These are phyloP conservation scores for Durio zibethinus DNA, from an alignment of 345 rosid genomes.

Conservation along the genomic window DNA sequence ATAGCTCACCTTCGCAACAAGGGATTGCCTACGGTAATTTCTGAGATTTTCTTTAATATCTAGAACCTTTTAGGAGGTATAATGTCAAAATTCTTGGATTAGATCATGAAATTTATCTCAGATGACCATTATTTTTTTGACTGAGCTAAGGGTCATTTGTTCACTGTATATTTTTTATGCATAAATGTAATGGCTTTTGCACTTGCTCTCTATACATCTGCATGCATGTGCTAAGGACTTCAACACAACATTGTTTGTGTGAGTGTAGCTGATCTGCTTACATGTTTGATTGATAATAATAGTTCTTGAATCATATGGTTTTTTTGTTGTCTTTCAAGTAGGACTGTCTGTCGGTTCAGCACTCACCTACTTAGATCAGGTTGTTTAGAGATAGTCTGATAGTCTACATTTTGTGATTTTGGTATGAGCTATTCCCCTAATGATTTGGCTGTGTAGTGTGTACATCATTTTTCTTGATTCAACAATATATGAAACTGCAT, in stretches of 20 bases:
- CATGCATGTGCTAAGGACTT: background rate
- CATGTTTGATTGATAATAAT: background rate
- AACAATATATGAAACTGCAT: background rate
- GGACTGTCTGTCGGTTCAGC: background rate
- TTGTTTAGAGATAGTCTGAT: too few species aligned
- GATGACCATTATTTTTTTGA: background rate
- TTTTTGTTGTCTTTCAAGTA: background rate
- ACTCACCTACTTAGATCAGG: background rate
- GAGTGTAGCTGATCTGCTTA: background rate
- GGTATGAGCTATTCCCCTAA: background rate
- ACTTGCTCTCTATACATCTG: background rate
- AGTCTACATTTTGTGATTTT: background rate
- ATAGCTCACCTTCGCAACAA: conserved; percentile 81
- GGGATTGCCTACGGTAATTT: conserved; percentile 73
- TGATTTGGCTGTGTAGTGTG: background rate
- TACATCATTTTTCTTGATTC: background rate
- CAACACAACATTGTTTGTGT: background rate
- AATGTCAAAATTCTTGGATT: background rate
- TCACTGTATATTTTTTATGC: background rate
- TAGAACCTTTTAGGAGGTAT: background rate
- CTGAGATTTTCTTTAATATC: background rate
- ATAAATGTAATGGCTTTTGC: background rate
- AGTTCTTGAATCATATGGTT: background rate
- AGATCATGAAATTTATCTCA: background rate
- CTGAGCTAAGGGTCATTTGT: background rate